These are phyloP conservation scores for Arctostaphylos glauca DNA, from an alignment of 148 eudicot species.

Conservation along the genomic window DNA sequence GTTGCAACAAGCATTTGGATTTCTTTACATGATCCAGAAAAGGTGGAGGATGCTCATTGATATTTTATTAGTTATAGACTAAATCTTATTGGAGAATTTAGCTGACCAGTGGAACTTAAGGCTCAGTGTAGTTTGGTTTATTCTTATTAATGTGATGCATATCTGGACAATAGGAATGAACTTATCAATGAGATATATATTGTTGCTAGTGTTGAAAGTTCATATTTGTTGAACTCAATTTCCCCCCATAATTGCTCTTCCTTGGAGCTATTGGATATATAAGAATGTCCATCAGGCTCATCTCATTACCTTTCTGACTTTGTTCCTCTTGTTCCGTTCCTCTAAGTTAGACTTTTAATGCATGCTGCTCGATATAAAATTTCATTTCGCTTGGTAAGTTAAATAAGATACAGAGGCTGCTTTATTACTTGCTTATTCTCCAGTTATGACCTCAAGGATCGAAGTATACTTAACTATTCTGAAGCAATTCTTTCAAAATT, in stretches of 20 bases:
- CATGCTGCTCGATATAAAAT: too few species aligned
- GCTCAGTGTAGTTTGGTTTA: not conserved
- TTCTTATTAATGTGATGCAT: not conserved
- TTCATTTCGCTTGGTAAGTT: not conserved
- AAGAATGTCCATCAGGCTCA: not conserved
- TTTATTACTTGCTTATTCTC: not conserved
- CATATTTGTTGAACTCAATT: not conserved
- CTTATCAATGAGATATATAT: not conserved
- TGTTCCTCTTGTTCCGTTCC: not conserved
- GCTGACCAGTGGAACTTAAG: too few species aligned
- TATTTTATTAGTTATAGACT: not conserved
- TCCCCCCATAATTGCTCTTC: not conserved
- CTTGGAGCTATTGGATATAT: not conserved
- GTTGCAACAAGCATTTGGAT: slow-evolving; percentile 94
- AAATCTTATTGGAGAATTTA: too few species aligned
- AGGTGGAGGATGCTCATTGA: slow-evolving; percentile 44
- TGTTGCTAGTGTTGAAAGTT: not conserved
- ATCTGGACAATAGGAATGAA: not conserved
- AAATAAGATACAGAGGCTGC: not conserved
- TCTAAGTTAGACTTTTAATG: not conserved
- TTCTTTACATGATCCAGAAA: slow-evolving; percentile 90
- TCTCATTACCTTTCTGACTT: not conserved
- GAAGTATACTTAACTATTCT: not conserved
- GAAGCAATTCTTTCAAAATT: not conserved
- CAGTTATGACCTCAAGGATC: not conserved